These are phyloP conservation scores for Drechmeria coniospora DNA, from an alignment of 2,329 filamentous ascomycete species.

Conservation along the genomic window DNA sequence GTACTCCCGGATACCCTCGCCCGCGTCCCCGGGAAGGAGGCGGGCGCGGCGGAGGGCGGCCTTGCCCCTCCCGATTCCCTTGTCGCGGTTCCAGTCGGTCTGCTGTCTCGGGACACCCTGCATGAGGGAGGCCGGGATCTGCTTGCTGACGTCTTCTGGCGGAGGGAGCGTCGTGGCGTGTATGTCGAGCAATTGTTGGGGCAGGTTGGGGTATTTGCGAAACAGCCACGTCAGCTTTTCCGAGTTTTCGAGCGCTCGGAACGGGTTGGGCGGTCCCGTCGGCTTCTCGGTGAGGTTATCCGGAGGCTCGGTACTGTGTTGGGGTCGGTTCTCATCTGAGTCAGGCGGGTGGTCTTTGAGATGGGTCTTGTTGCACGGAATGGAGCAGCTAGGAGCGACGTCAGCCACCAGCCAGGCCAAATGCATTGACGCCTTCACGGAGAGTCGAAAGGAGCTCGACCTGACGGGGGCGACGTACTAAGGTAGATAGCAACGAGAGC, in stretches of 20 bases:
- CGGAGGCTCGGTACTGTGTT: slow-evolving; percentile 3
- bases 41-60: slow-evolving; percentile 35
- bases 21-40: slow-evolving; percentile 33
- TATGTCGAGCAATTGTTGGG: slow-evolving; percentile 30
- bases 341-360: slow-evolving; percentile 32
- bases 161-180: slow-evolving; percentile 34
- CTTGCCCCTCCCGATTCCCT: slow-evolving; percentile 40
- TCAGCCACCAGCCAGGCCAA: slow-evolving; percentile 4
- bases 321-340: too few relatives aligned
- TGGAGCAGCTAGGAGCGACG: slow-evolving; percentile 33
- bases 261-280: slow-evolving; percentile 25
- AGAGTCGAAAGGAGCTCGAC: too few relatives aligned
- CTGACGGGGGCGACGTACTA: slow-evolving; percentile 30
- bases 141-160: slow-evolving; percentile 10
- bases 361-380: slow-evolving; percentile 39
- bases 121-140: slow-evolving; percentile 18
- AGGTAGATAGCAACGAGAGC: slow-evolving; percentile 38
- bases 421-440: background rate
- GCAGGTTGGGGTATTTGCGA: slow-evolving; percentile 34
- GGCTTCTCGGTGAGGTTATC: slow-evolving; percentile 2
- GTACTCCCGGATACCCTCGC: slow-evolving; percentile 46
- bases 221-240: slow-evolving; percentile 35
- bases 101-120: slow-evolving; percentile 19
- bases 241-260: slow-evolving; percentile 34
- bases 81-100: slow-evolving; percentile 38